A percentile compares a stretch with the other conserved stretches of the same genome.
Conservation (phyloP, 176 grass and related monocot genomes). For the Thalia dealbata region DNA sequence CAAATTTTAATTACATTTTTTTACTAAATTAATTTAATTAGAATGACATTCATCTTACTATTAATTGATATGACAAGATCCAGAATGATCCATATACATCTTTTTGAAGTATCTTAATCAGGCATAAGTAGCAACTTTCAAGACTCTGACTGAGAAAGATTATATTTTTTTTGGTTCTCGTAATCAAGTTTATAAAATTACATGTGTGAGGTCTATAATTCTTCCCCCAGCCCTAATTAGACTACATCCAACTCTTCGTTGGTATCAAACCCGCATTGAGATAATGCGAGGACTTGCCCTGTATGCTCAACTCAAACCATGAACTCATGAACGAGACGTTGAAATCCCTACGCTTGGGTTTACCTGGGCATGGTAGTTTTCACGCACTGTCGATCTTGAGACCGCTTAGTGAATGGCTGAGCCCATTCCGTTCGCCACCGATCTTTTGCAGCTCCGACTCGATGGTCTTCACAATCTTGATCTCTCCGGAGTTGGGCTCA, state of each 20-base stretch:
- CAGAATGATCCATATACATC: too few relatives aligned
- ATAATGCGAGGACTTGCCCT: slow-evolving; percentile 10
- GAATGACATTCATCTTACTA: too few relatives aligned
- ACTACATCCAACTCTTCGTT: not conserved
- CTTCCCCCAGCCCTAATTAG: not conserved
- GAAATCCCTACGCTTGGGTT: not conserved
- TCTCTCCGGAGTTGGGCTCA: slow-evolving; percentile 43
- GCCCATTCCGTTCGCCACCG: slow-evolving; percentile 31
- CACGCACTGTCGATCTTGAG: slow-evolving; percentile 5
- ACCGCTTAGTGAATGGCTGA: slow-evolving; percentile 2
- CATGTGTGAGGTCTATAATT: not conserved
- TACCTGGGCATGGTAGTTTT: not conserved
- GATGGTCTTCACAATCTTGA: slow-evolving; percentile 57
- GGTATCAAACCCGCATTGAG: slow-evolving; percentile 11
- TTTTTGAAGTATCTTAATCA: too few relatives aligned
- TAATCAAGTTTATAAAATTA: not conserved
- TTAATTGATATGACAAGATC: too few relatives aligned
- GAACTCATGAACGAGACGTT: not conserved
- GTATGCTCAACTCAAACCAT: slow-evolving; percentile 5
- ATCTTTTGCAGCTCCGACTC: slow-evolving; percentile 76
- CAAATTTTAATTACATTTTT: too few relatives aligned
- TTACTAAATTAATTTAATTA: too few relatives aligned
- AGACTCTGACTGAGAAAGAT: too few relatives aligned
- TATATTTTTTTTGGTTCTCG: too few relatives aligned
- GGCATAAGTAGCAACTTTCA: too few relatives aligned